phyloP scores from a whole-genome alignment of 768 basidiomycete genomes.

The Lyophyllum atratum region DNA sequence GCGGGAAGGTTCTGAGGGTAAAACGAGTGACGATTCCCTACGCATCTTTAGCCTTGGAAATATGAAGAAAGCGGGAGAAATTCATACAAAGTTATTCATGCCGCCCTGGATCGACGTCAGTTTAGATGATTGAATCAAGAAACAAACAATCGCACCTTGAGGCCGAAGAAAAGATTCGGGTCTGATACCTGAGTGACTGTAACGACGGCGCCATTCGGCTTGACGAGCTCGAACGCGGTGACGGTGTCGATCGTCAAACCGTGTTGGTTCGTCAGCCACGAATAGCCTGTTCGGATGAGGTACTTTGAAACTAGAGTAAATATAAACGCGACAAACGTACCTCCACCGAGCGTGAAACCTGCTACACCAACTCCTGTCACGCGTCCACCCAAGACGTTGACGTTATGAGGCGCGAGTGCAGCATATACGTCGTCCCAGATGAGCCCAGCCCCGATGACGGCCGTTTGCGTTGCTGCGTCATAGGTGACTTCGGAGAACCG shows the following conservation, averaged over 20 bases:
- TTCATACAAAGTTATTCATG: conserved; percentile 54
- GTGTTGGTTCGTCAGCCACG: conserved; percentile 62
- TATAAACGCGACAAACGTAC: conserved; percentile 39
- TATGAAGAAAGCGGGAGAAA: neutral
- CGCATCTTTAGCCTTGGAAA: neutral
- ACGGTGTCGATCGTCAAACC: conserved; percentile 63
- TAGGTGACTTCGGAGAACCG: conserved; percentile 49
- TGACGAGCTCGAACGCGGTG: conserved; percentile 55
- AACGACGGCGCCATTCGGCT: conserved; percentile 50
- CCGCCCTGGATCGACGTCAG: conserved; percentile 48
- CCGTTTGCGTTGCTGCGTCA: conserved; percentile 39
- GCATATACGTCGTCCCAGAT: conserved; percentile 69
- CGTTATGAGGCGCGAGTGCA: conserved; percentile 46
- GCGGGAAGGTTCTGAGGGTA: conserved; percentile 53
- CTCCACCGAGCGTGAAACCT: conserved; percentile 62
- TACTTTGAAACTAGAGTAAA: conserved; percentile 32
- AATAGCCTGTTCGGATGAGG: conserved; percentile 48
- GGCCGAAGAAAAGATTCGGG: conserved; percentile 41
- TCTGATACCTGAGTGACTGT: conserved; percentile 35
- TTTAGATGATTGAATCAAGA: neutral
- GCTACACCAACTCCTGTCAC: conserved; percentile 61
- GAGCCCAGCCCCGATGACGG: conserved; percentile 44
- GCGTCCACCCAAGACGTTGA: conserved; percentile 61
- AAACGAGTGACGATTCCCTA: conserved; percentile 64
- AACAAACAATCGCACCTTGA: conserved; percentile 29